Conservation (phyloP, 2,329 filamentous ascomycete species). For the Paraconiothyrium sp. region DNA sequence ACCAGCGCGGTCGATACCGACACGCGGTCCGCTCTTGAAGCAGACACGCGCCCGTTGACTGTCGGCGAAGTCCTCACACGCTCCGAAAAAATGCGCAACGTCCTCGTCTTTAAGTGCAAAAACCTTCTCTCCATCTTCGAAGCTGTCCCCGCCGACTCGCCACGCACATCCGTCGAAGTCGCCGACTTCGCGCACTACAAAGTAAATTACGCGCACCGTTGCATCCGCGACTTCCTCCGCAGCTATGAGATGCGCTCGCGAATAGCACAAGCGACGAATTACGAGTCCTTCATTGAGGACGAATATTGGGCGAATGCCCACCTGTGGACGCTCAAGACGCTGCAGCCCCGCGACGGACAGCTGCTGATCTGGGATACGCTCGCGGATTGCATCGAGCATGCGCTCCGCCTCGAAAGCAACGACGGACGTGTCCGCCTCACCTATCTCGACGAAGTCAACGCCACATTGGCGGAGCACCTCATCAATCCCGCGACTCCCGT, state of each 20-base stretch:
- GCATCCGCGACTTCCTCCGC: constrained; percentile 34
- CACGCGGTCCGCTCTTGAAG: constrained; percentile 28
- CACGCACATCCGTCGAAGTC: constrained; percentile 10
- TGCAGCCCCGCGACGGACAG: constrained; percentile 17
- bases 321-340: constrained; percentile 36
- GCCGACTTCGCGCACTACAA: constrained; percentile 25
- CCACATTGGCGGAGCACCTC: constrained; percentile 28
- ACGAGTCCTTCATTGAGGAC: constrained; percentile 26
- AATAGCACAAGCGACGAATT: constrained; percentile 16
- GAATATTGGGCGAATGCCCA: constrained; percentile 37
- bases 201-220: constrained; percentile 39
- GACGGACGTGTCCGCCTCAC: constrained; percentile 31
- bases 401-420: constrained; percentile 26
- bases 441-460: constrained; percentile 33
- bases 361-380: constrained; percentile 33
- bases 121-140: constrained; percentile 36
- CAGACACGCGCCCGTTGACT: constrained; percentile 31
- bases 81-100: constrained; percentile 29
- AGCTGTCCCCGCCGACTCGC: constrained; percentile 21
- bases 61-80: constrained; percentile 27
- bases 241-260: constrained; percentile 21
- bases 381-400: constrained; percentile 29
- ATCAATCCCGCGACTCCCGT: constrained; percentile 19
- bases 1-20: constrained; percentile 35
- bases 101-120: constrained; percentile 31